Conservation (phyloP, 2,329 filamentous ascomycete genomes). For the Calonectria honghensis region DNA sequence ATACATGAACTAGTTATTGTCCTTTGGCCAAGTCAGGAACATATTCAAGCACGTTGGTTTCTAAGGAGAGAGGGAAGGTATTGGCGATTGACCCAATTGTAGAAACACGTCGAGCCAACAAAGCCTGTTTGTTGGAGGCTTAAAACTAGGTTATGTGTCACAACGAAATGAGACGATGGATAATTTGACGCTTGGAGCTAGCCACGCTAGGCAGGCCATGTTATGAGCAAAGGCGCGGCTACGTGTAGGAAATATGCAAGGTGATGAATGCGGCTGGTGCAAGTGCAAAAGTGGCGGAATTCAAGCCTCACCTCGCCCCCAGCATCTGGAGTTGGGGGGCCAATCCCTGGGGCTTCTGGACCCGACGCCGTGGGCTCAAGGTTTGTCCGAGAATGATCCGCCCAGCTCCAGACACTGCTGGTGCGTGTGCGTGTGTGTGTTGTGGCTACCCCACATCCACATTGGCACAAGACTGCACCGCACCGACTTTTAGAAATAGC, state of each 20-base stretch:
- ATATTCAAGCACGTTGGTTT: background rate
- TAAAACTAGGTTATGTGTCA: background rate
- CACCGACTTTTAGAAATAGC: conserved; percentile 64
- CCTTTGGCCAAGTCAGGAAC: background rate
- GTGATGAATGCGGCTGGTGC: conserved; percentile 40
- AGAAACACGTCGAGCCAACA: no score
- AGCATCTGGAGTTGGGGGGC: background rate
- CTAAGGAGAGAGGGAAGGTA: background rate
- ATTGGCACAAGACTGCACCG: conserved; percentile 61
- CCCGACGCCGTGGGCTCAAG: conserved; percentile 36
- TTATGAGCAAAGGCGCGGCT: conserved; percentile 1
- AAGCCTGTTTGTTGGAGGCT: background rate
- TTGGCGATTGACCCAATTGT: background rate
- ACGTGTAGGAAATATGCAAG: conserved; percentile 28
- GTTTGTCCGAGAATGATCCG: conserved; percentile 57
- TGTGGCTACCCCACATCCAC: conserved; percentile 62
- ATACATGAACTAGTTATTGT: background rate
- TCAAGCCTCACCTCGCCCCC: conserved; percentile 11
- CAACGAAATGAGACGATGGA: background rate
- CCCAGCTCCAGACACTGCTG: conserved; percentile 31
- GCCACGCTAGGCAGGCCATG: background rate
- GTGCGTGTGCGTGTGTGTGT: conserved; percentile 6
- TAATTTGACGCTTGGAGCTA: background rate
- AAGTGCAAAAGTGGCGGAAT: conserved; percentile 42
- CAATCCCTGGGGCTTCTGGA: conserved; percentile 31